A percentile compares a stretch with the other conserved stretches of the same genome.
phyloP scores from a whole-genome alignment of 257 asterid genomes.

The Primulina tabacum region DNA sequence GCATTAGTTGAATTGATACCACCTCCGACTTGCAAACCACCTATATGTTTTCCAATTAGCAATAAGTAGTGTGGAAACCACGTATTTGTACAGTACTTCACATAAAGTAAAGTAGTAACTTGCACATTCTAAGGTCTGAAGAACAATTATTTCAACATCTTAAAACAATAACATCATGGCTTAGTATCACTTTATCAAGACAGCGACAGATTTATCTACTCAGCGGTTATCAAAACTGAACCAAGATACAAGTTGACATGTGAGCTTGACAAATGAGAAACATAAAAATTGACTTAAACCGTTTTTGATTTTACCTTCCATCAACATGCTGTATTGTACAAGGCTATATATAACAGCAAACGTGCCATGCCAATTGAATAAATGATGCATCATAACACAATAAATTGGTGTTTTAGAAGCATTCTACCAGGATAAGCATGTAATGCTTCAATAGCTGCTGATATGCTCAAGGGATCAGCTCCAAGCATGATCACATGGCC shows the following conservation, averaged over 20 bases:
- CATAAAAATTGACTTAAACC: background rate
- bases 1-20: conserved; percentile 83
- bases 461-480: conserved; percentile 78
- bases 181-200: conserved; percentile 1
- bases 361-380: background rate
- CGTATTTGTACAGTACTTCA: conserved; percentile 16
- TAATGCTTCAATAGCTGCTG: conserved; percentile 85
- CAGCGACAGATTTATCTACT: conserved; percentile 2
- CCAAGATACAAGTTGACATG: background rate
- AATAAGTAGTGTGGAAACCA: conserved; percentile 34
- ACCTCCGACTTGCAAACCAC: conserved; percentile 99
- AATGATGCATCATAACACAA: conserved; percentile 7
- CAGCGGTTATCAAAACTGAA: conserved; percentile 1
- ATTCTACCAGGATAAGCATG: conserved; percentile 82
- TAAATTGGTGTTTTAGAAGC: background rate
- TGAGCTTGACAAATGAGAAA: background rate
- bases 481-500: conserved; percentile 99
- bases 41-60: conserved; percentile 44
- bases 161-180: conserved; percentile 9
- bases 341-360: background rate
- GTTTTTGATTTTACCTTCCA: background rate
- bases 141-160: conserved; percentile 6
- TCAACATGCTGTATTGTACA: background rate
- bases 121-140: conserved; percentile 2
- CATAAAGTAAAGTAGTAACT: background rate